These are phyloP conservation scores for Teratosphaeria nubilosa DNA, from an alignment of 2,329 filamentous ascomycete genomes.

Conservation along the genomic window DNA sequence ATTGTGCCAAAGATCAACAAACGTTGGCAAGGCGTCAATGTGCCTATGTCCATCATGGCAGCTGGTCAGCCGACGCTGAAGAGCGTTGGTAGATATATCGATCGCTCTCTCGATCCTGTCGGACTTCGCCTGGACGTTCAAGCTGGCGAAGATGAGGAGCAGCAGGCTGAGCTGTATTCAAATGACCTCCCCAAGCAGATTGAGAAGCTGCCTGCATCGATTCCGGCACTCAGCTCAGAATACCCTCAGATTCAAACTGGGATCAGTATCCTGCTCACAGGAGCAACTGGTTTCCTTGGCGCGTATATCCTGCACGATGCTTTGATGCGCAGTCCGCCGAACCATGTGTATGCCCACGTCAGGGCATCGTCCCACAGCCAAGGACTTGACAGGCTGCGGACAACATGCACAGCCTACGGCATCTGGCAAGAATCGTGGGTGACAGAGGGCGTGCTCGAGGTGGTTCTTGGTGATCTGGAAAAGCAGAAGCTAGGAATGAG, in stretches of 20 bases:
- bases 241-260: slow-evolving; percentile 10
- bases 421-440: slow-evolving; percentile 66
- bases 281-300: slow-evolving; percentile 83
- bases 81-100: slow-evolving; percentile 44
- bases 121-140: slow-evolving; percentile 37
- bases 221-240: slow-evolving; percentile 12
- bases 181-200: slow-evolving; percentile 44
- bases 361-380: slow-evolving; percentile 54
- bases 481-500: slow-evolving; percentile 65
- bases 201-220: slow-evolving; percentile 37
- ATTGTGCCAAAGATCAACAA: slow-evolving; percentile 62
- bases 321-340: slow-evolving; percentile 45
- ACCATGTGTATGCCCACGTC: slow-evolving; percentile 63
- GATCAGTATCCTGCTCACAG: slow-evolving; percentile 62
- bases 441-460: slow-evolving; percentile 45
- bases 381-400: slow-evolving; percentile 54
- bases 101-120: slow-evolving; percentile 39
- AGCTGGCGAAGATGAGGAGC: slow-evolving; percentile 39
- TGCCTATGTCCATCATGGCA: slow-evolving; percentile 63
- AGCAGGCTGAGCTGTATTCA: slow-evolving; percentile 42
- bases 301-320: slow-evolving; percentile 70
- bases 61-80: slow-evolving; percentile 50
- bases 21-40: slow-evolving; percentile 51
- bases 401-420: slow-evolving; percentile 64
- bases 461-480: slow-evolving; percentile 63